These are phyloP conservation scores for Abrus pulchellus DNA, from an alignment of 306 rosid genomes.

Conservation along the genomic window DNA sequence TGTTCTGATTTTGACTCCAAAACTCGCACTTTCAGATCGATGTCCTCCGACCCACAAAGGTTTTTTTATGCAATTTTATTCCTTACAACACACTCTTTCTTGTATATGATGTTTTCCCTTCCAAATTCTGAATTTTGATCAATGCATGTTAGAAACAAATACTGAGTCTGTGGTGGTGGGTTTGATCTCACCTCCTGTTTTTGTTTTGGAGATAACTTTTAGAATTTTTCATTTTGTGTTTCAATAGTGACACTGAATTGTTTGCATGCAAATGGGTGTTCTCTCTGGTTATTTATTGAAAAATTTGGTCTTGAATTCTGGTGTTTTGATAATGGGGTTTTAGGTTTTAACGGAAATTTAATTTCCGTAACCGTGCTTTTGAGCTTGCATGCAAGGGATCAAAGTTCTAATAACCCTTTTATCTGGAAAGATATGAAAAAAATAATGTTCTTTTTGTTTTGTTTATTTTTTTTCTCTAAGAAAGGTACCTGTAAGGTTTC, in stretches of 20 bases:
- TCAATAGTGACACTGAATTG: slow-evolving; percentile 48
- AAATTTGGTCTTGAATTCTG: slow-evolving; percentile 25
- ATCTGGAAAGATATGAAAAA: not conserved
- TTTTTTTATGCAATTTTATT: slow-evolving; percentile 40
- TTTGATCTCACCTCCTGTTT: slow-evolving; percentile 44
- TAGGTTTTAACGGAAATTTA: slow-evolving; percentile 49
- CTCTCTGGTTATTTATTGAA: not conserved
- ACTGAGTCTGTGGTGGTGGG: slow-evolving; percentile 37
- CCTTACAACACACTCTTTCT: slow-evolving; percentile 50
- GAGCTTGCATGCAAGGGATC: slow-evolving; percentile 62
- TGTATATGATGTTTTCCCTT: not conserved
- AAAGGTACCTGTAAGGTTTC: slow-evolving; percentile 13
- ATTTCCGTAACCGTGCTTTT: slow-evolving; percentile 10
- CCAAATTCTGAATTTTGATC: slow-evolving; percentile 20
- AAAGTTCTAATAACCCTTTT: slow-evolving; percentile 35
- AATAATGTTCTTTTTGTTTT: not conserved
- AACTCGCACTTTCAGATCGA: slow-evolving; percentile 53
- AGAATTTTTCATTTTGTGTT: not conserved
- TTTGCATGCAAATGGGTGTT: slow-evolving; percentile 66
- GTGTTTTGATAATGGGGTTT: slow-evolving; percentile 51
- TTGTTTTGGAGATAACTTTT: not conserved
- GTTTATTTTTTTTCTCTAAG: slow-evolving; percentile 24
- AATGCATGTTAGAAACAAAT: slow-evolving; percentile 45
- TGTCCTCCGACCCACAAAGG: slow-evolving; percentile 33
- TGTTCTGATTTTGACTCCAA: slow-evolving; percentile 31